Evolutionary conservation across 2,329 filamentous ascomycete species (phyloP).

Genomic region (Ascochyta clinopodiicola): DNA sequence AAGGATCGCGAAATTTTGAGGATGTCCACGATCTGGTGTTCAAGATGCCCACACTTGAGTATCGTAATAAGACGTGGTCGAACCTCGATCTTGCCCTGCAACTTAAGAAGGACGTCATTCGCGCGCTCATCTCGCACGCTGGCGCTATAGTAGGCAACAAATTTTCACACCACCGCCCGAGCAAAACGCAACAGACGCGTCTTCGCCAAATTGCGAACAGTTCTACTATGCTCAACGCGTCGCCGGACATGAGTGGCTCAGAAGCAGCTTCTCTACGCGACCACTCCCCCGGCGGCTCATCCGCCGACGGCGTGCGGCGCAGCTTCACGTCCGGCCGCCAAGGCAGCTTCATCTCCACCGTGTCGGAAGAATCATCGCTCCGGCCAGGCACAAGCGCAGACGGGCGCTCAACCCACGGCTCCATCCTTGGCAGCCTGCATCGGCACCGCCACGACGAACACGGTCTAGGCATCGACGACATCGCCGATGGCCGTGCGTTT

Average conservation of each 20-base stretch:
- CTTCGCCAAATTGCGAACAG: conserved; percentile 84
- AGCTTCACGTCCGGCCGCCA: conserved; percentile 43
- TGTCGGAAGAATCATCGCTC: conserved; percentile 39
- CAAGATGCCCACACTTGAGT: conserved; percentile 90
- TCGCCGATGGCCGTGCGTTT: conserved; percentile 43
- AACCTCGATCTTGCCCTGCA: conserved; percentile 93
- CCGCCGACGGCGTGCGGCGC: conserved; percentile 35
- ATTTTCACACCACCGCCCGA: conserved; percentile 86
- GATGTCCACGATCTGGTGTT: conserved; percentile 99
- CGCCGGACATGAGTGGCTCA: conserved; percentile 41
- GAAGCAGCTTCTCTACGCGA: conserved; percentile 42
- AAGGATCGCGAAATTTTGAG: conserved; percentile 91
- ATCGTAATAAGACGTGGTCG: conserved; percentile 98
- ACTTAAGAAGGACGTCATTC: conserved; percentile 92
- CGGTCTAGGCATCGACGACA: conserved; percentile 24
- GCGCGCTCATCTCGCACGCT: conserved; percentile 91
- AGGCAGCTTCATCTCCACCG: conserved; percentile 36
- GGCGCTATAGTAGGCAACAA: conserved; percentile 98
- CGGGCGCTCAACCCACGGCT: conserved; percentile 31
- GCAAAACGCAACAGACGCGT: conserved; percentile 76
- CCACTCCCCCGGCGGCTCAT: conserved; percentile 39
- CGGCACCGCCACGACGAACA: conserved; percentile 15
- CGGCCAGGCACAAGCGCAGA: conserved; percentile 24
- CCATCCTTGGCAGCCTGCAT: conserved; percentile 32
- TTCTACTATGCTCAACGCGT: conserved; percentile 64